phyloP scores from a whole-genome alignment of 2,329 filamentous ascomycete genomes.

The Acrocalymma vagum region DNA sequence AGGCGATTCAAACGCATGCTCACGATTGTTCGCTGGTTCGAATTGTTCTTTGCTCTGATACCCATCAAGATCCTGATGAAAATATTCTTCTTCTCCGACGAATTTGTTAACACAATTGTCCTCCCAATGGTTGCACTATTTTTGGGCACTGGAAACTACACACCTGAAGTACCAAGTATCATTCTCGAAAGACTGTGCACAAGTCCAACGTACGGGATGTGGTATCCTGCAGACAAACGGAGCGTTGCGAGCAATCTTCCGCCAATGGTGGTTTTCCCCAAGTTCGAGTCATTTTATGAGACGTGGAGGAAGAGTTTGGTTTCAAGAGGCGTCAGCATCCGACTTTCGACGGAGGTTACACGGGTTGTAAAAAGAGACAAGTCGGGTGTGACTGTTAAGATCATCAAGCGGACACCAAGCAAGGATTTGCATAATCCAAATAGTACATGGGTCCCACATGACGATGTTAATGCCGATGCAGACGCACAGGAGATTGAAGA shows the following conservation, averaged over 20 bases:
- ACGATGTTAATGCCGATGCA: slow-evolving; percentile 49
- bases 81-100: slow-evolving; percentile 72
- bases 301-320: slow-evolving; percentile 65
- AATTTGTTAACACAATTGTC: slow-evolving; percentile 76
- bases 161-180: slow-evolving; percentile 73
- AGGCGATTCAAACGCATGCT: slow-evolving; percentile 63
- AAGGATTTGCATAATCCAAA: slow-evolving; percentile 55
- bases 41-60: slow-evolving; percentile 66
- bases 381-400: slow-evolving; percentile 60
- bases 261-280: slow-evolving; percentile 69
- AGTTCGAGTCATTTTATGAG: slow-evolving; percentile 68
- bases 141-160: slow-evolving; percentile 78
- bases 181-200: slow-evolving; percentile 65
- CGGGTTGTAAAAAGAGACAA: slow-evolving; percentile 61
- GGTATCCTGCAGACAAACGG: slow-evolving; percentile 61
- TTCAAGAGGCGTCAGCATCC: slow-evolving; percentile 63
- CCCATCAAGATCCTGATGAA: slow-evolving; percentile 71
- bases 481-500: slow-evolving; percentile 55
- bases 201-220: slow-evolving; percentile 67
- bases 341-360: slow-evolving; percentile 65
- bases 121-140: slow-evolving; percentile 77
- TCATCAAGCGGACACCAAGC: slow-evolving; percentile 53
- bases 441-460: slow-evolving; percentile 52
- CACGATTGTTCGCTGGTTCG: slow-evolving; percentile 66
- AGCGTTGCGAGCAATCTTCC: slow-evolving; percentile 61